Evolutionary conservation across 2,329 filamentous ascomycete species (phyloP).

Genomic region (Fusarium hostae): DNA sequence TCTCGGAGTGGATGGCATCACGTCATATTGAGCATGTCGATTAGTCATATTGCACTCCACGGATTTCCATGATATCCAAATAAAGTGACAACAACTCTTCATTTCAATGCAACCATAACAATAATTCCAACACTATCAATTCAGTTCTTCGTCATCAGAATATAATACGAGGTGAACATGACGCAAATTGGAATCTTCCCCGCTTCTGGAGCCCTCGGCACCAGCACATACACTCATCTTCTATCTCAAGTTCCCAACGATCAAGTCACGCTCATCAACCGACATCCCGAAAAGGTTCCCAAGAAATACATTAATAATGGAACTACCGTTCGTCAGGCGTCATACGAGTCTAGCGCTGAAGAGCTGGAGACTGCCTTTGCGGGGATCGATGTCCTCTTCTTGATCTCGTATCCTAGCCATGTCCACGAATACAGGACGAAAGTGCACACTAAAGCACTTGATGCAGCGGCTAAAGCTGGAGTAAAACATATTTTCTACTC

Average conservation of each 20-base stretch:
- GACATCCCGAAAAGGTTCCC: constrained; percentile 13
- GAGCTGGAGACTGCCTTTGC: constrained; percentile 5
- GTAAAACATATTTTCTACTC: constrained; percentile 35
- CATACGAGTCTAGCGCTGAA: constrained; percentile 14
- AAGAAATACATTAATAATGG: neutral
- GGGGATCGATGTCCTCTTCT: constrained; percentile 8
- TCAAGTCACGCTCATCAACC: constrained; percentile 28
- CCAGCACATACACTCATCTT: constrained; percentile 30
- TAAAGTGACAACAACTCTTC: neutral
- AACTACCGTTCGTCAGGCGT: constrained; percentile 8
- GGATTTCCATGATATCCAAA: neutral
- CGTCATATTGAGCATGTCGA: constrained; percentile 17
- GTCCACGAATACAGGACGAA: constrained; percentile 24
- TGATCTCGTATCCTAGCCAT: constrained; percentile 37
- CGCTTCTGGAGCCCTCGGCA: constrained; percentile 34
- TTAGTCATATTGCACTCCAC: constrained; percentile 23
- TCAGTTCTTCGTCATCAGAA: neutral
- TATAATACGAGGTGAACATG: neutral
- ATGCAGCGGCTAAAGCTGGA: constrained; percentile 21
- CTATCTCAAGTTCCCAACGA: constrained; percentile 6
- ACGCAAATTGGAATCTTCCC: constrained; percentile 35
- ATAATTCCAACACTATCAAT: neutral
- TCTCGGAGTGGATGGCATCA: constrained; percentile 6
- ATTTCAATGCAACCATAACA: accelerated
- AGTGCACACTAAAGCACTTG: constrained; percentile 12